Conservation (phyloP, 2,329 filamentous ascomycete species). For the Paraphaeosphaeria sporulosa region DNA sequence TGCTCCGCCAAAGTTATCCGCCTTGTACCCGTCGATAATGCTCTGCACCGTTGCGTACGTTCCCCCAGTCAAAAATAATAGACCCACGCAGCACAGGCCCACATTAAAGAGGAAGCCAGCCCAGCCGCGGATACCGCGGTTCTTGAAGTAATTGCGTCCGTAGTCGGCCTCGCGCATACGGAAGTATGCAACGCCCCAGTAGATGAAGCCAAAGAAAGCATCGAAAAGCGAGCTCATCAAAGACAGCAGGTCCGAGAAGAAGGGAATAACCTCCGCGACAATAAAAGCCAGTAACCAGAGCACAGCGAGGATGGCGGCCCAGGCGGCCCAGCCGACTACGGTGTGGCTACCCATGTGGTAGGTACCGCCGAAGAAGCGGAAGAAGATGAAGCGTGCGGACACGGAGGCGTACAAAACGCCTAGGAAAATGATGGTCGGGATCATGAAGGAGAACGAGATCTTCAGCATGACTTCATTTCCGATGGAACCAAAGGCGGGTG, state of each 20-base stretch:
- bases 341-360: constrained; percentile 84
- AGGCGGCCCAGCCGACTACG: constrained; percentile 78
- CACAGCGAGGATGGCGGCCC: constrained; percentile 75
- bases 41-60: constrained; percentile 77
- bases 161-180: constrained; percentile 75
- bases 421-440: constrained; percentile 91
- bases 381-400: constrained; percentile 89
- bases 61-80: constrained; percentile 83
- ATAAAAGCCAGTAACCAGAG: constrained; percentile 92
- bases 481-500: constrained; percentile 86
- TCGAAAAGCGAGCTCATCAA: constrained; percentile 90
- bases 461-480: constrained; percentile 80
- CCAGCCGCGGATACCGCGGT: constrained; percentile 61
- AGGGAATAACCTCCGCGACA: constrained; percentile 91
- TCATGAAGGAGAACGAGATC: constrained; percentile 92
- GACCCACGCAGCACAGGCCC: constrained; percentile 73
- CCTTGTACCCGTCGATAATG: constrained; percentile 75
- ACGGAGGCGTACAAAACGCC: constrained; percentile 91
- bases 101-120: constrained; percentile 72
- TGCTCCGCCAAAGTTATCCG: constrained; percentile 70
- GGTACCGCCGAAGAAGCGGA: constrained; percentile 82
- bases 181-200: constrained; percentile 85
- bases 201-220: constrained; percentile 94
- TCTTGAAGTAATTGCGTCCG: constrained; percentile 60
- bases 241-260: constrained; percentile 80